Conservation (phyloP, 257 asterid genomes). For the Solanum bulbocastanum region DNA sequence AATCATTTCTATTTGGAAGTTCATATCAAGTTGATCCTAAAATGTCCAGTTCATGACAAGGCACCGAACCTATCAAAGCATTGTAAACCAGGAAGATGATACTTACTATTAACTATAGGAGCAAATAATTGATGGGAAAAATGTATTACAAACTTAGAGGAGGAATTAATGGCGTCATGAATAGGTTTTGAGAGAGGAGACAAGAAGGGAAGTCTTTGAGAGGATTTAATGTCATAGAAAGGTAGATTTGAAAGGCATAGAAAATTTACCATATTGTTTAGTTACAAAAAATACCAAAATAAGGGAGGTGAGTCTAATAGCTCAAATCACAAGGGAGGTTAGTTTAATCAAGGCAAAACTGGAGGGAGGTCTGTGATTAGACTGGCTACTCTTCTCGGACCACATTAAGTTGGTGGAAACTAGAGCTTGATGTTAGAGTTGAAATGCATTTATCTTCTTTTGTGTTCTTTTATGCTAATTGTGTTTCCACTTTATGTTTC, state of each 20-base stretch:
- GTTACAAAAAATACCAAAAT: neutral
- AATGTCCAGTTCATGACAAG: neutral
- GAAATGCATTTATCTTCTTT: neutral
- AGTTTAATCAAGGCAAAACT: neutral
- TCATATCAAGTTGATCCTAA: neutral
- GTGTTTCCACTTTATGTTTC: neutral
- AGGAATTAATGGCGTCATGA: neutral
- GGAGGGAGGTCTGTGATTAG: neutral
- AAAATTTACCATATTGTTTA: neutral
- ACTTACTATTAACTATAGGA: neutral
- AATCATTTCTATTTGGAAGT: neutral
- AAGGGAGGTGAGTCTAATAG: neutral
- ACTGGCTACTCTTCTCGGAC: neutral
- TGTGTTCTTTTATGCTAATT: neutral
- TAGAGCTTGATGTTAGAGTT: neutral
- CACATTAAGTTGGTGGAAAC: neutral
- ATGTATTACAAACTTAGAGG: neutral
- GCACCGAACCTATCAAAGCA: neutral
- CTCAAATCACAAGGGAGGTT: neutral
- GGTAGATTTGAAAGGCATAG: neutral
- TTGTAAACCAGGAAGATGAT: neutral
- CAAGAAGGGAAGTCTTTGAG: neutral
- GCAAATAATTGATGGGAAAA: neutral
- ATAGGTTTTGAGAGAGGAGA: neutral
- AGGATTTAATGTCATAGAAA: neutral